Evolutionary conservation across 805 yeast genomes (phyloP).

Genomic region (Spathaspora sp.): DNA sequence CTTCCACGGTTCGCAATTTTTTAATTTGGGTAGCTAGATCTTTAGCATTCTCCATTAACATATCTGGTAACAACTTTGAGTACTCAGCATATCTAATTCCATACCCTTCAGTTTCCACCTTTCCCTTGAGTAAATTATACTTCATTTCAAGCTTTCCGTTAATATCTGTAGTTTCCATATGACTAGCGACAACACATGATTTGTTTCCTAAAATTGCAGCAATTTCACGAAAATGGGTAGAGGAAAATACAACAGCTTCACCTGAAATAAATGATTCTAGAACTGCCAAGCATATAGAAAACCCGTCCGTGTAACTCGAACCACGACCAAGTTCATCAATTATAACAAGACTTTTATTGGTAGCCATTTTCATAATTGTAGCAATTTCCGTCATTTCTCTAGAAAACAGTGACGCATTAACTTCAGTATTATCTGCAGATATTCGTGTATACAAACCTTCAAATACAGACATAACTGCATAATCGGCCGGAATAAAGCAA

Average conservation of each 20-base stretch:
- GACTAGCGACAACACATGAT: constrained; percentile 32
- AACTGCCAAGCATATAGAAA: constrained; percentile 46
- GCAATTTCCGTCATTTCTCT: constrained; percentile 48
- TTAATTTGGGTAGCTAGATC: constrained; percentile 12
- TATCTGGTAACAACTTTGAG: constrained; percentile 15
- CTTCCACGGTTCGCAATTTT: neutral
- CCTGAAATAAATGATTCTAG: constrained; percentile 28
- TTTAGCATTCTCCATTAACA: constrained; percentile 22
- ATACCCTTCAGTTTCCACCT: constrained; percentile 21
- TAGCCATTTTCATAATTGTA: constrained; percentile 35
- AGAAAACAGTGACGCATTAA: constrained; percentile 40
- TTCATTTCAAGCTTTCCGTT: constrained; percentile 20
- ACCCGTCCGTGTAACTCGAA: constrained; percentile 36
- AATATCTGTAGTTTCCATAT: constrained; percentile 27
- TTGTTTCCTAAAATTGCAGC: constrained; percentile 30
- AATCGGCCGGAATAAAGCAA: constrained; percentile 44
- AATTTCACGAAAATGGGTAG: constrained; percentile 45
- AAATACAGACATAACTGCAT: constrained; percentile 40
- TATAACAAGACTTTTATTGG: constrained; percentile 32
- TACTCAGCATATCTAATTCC: constrained; percentile 23
- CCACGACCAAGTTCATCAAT: constrained; percentile 59
- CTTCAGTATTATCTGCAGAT: constrained; percentile 29
- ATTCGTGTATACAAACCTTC: constrained; percentile 34
- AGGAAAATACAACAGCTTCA: constrained; percentile 25
- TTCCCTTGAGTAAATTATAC: constrained; percentile 19